Conservation (phyloP, 2,329 filamentous ascomycete species). For the Phaeophleospora eucalypticola region DNA sequence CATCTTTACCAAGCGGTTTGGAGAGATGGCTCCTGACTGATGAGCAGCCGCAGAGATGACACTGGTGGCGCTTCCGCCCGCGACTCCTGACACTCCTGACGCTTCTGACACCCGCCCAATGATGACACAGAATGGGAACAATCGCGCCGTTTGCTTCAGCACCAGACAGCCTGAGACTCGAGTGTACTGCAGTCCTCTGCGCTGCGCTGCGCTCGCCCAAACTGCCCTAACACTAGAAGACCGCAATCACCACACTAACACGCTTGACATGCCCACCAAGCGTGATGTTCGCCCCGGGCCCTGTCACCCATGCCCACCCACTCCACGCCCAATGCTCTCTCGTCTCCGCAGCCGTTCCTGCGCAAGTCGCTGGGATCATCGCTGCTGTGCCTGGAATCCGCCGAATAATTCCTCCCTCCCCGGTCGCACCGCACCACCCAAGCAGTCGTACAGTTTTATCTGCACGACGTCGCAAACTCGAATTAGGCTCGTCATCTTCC, state of each 20-base stretch:
- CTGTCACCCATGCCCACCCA: no score
- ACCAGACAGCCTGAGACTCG: no score
- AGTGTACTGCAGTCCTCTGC: no score
- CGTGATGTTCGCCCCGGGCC: not conserved
- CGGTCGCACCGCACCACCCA: conserved; percentile 11
- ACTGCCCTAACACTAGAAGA: conserved; percentile 1
- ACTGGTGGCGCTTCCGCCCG: not conserved
- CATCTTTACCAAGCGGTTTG: no score
- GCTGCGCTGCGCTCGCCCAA: not conserved
- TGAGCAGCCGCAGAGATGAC: not conserved
- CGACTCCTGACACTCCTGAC: no score
- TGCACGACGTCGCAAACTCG: conserved; percentile 15
- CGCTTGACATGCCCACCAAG: not conserved
- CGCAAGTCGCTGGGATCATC: conserved; percentile 13
- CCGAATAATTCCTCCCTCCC: conserved; percentile 11
- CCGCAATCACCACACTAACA: not conserved
- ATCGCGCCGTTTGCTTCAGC: no score
- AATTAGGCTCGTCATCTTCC: conserved; percentile 11
- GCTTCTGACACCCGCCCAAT: no score
- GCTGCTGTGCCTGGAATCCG: conserved; percentile 5
- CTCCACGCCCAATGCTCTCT: not conserved
- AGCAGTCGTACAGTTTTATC: conserved; percentile 17
- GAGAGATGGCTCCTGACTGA: not conserved
- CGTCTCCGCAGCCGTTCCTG: conserved; percentile 18
- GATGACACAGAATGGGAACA: no score